Percentiles rank a stretch among this genome's conserved stretches.
phyloP scores from a whole-genome alignment of 2,329 filamentous ascomycete genomes.

The Claviceps sp. region DNA sequence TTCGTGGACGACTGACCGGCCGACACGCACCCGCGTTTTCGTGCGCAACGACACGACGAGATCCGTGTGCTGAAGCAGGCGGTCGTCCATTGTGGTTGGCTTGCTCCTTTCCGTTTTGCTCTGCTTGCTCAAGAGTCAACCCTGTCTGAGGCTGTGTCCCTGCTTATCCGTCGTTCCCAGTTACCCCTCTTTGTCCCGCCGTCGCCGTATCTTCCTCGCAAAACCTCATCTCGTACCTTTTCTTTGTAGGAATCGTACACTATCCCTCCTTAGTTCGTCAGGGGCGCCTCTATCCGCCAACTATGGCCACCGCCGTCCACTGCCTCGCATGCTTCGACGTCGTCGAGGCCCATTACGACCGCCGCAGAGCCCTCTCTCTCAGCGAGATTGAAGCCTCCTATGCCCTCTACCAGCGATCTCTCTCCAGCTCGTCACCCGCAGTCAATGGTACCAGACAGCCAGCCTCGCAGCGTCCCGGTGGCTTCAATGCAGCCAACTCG shows the following conservation, averaged over 20 bases:
- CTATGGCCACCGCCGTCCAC: conserved; percentile 75
- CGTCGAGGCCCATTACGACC: conserved; percentile 61
- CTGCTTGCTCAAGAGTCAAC: no score
- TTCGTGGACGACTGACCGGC: no score
- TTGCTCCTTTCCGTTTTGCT: no score
- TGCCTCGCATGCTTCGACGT: conserved; percentile 90
- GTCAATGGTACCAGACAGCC: conserved; percentile 20
- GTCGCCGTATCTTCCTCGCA: no score
- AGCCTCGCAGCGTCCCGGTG: conserved; percentile 11
- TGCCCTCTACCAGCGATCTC: conserved; percentile 21
- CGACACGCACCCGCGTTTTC: no score
- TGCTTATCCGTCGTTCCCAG: no score
- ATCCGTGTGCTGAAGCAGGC: no score
- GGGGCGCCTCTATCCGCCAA: background rate
- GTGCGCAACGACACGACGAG: no score
- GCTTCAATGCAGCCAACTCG: conserved; percentile 12
- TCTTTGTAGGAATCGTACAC: background rate
- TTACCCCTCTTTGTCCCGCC: no score
- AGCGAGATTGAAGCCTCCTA: conserved; percentile 56
- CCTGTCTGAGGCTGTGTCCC: no score
- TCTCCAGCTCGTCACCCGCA: conserved; percentile 5
- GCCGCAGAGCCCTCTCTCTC: conserved; percentile 53
- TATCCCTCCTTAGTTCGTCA: background rate
- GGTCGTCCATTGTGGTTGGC: no score
- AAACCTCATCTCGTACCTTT: background rate